phyloP scores from a whole-genome alignment of 1,284 basidiomycete genomes.

The Ustilago curta region DNA sequence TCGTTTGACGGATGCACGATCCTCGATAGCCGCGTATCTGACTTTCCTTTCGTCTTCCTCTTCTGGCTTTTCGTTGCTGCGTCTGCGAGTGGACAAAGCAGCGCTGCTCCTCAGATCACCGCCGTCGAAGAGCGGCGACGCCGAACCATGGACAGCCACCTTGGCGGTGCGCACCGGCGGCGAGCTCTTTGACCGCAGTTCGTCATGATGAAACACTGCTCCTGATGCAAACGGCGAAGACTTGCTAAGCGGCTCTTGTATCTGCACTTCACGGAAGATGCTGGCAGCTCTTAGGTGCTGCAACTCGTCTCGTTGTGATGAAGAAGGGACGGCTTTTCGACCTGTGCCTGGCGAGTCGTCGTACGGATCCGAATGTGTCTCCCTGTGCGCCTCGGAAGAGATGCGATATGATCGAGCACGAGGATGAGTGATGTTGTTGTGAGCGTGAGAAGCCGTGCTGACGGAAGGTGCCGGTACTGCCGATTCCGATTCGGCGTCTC shows the following conservation, averaged over 20 bases:
- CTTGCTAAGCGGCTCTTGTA: conserved; percentile 23
- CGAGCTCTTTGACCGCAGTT: conserved; percentile 40
- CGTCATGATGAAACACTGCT: conserved; percentile 17
- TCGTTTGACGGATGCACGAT: conserved; percentile 35
- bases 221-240: conserved; percentile 40
- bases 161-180: conserved; percentile 29
- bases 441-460: conserved; percentile 6
- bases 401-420: conserved; percentile 23
- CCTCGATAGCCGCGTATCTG: conserved; percentile 37
- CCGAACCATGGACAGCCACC: conserved; percentile 6
- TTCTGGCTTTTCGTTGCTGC: conserved; percentile 31
- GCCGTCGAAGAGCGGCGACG: conserved; percentile 21
- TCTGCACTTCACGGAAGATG: conserved; percentile 31
- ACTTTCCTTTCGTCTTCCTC: conserved; percentile 43
- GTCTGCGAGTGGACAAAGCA: conserved; percentile 20
- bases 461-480: conserved; percentile 9
- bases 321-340: conserved; percentile 27
- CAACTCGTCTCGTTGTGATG: conserved; percentile 37
- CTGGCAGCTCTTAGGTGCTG: conserved; percentile 32
- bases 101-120: conserved; percentile 13
- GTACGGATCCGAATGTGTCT: conserved; percentile 34
- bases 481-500: conserved; percentile 37
- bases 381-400: conserved; percentile 28
- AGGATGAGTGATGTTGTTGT: conserved; percentile 5
- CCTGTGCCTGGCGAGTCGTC: conserved; percentile 51